Base-by-base conservation (phyloP, 495 filamentous ascomycete species). In the Pyronema domesticum region DNA sequence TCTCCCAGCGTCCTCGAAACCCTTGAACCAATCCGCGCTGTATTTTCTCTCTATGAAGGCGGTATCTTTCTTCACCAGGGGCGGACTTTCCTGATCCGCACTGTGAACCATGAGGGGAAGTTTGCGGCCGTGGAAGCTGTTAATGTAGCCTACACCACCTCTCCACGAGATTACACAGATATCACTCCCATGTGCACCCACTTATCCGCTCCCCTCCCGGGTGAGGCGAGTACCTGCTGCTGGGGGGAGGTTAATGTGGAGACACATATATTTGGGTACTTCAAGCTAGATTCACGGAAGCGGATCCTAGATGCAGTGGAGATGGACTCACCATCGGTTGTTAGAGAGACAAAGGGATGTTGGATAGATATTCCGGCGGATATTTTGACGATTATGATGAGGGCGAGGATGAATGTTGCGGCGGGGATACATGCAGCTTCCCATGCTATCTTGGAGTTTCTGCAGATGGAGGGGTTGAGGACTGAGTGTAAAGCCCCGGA, bases 41-140 rank as follows among this genome's bases (percentile, higher is more conserved):
- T 87, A 68, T 95, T 96, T 69, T 93, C 87, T 40, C 79, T 96
- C 59, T 96, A 96, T 65, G 89, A 96, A 72, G 91, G 93, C 30
- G 91, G 85, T 53, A 95, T 99, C 58, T 99, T 94, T 74, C 76
- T 96, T 6, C 93, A 96, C 67, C 89, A 95, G 72, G 91, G 91
- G 52, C 76, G 79, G 55, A 91, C 80, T 1, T 99, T 94, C 66
- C 77, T 99, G 1, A 83, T 99, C 52, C 82, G 85, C 60, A 86
- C 95, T 61, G 84, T 96, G 64, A 82, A 80, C 62, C 80, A 81
- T 13, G 83, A 89, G 36, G 74, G 75, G 51, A 14, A 48, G 9
- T 46, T 58, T n/a, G 59, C 58, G 14, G 76, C 76, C 55, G 81
- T 86, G 19, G 71, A 76, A 56, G 76, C 76, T 51, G 89, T 96